Base-by-base conservation (phyloP, 176 grass and related monocot species). In the Eremochloa ophiuroides region DNA sequence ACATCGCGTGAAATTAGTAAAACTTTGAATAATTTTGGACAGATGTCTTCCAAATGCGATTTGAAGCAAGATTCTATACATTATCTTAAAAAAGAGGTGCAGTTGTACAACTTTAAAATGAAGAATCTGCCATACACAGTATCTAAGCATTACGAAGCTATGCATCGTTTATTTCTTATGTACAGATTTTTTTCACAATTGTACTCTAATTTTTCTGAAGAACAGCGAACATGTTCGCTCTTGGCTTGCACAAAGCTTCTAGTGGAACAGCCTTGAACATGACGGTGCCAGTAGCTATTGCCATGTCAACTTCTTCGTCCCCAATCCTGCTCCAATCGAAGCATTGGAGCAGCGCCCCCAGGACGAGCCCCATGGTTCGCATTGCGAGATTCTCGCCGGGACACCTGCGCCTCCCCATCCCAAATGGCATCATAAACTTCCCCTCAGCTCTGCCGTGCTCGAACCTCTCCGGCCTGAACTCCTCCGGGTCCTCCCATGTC, bases 401-500 rank as follows among this genome's bases (percentile, higher is more conserved):
- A 20, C 84, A 91, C 61, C 28, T 50, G 20, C 88, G 65, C 44
- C 88, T 73, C 66, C 88, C 88, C 59, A 64, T 66, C 34, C 88
- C 88, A 34, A 91, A 91, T n/a, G 88, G 81, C 22, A 89, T 35
- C 67, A 89, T 79, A 29, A 69, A 47, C 22, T 50, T 56, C 10
- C 72, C 62, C 1, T 61, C 84, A 1, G 34, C 64, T 44, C 60
- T 28, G 28, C 61, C 69, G 56, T 48, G 26, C 62, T 61, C 48
- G 61, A 89, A 85, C 76, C 87, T 75, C 61, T 85, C 87, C 50
- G 87, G 82, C 76, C 34, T 89, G 69, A 89, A 89, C 50, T 61
- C 26, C 43, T 63, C 64, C 10, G 87, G 82, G 1, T 89, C 69
- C 17, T 85, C 58, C 87, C 87, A 85, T 1, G 8, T 23, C 0